Evolutionary conservation across 1,139 yeast genomes (phyloP), one percentile per base, ranked within the genome.

Genomic region (Yamadazyma atlantica): DNA sequence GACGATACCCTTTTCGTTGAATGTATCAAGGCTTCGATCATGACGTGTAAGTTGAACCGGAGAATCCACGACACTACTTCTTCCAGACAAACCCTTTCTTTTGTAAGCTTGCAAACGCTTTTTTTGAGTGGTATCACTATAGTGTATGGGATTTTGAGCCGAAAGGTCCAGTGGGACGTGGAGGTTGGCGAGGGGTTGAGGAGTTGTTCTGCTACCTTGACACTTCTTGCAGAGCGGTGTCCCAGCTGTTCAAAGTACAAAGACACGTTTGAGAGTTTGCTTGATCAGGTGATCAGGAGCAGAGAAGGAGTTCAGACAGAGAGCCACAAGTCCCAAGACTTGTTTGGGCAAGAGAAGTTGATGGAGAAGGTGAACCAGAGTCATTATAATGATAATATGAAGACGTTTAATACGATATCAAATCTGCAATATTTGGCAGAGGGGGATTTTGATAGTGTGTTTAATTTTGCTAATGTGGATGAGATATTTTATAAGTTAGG

Each of bases 111-210:
- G 3, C 47, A 43, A 29, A 42, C 47, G 2, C 28, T 39, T 1
- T 43, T 43, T 29, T 36, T 43, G 31, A 42, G 45, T 31, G 47
- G 47, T 2, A 35, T 43, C 8, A 43, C 47, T 4, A 35, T 43
- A 9, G 31, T 42, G 4, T 43, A 43, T 37, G 45, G 40, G 1
- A 12, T 43, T 2, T 18, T 42, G 11, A 35, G 44, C 1, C 22
- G 26, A 6, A 43, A 43, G 21, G 24, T 36, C 3, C 21, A 15
- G 11, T 43, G 45, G 43, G 30, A 35, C 16, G 24, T 39, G 14
- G 38, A 39, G 2, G 30, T 37, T 1, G 34, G 47, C 19, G 47
- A 43, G 33, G 47, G 42, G 4, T 33, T 43, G 8, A 33, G 47
- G 25, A 37, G 41, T 23, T 43, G 47, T 18, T 41, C 47, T 3